phyloP scores from a whole-genome alignment of 768 basidiomycete genomes.

The Amanita jacksonii region DNA sequence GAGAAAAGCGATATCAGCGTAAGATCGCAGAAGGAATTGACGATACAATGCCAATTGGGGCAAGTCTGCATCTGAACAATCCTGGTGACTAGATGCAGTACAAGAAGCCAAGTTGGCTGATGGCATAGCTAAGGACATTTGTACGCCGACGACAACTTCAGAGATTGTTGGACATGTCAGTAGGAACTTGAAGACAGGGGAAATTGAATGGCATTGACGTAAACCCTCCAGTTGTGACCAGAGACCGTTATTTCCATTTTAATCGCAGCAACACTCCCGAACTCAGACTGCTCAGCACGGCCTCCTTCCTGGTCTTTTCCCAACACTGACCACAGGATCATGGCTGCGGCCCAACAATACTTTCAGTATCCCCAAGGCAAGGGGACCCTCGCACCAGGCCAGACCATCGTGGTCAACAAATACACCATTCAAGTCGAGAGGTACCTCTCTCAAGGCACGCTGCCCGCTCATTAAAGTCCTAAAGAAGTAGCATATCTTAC shows the following conservation, averaged over 20 bases:
- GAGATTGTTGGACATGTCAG: too few species aligned
- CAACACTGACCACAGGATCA: constrained; percentile 13
- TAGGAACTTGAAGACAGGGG: too few species aligned
- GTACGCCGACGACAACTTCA: too few species aligned
- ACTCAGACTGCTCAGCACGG: not conserved
- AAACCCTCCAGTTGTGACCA: too few species aligned
- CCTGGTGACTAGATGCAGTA: too few species aligned
- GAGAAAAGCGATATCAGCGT: not conserved
- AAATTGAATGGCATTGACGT: too few species aligned
- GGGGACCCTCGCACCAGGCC: constrained; percentile 71
- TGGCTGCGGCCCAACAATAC: constrained; percentile 44
- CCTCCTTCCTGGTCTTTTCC: not conserved
- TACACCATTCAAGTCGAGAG: constrained; percentile 86
- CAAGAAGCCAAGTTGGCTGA: too few species aligned
- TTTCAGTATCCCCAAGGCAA: constrained; percentile 39
- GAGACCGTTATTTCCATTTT: too few species aligned
- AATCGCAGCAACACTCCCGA: not conserved
- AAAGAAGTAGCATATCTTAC: constrained; percentile 11
- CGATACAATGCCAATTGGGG: too few species aligned
- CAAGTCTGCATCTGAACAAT: too few species aligned
- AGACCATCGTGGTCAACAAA: constrained; percentile 84
- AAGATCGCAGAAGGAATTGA: too few species aligned
- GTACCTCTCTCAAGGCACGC: constrained; percentile 88
- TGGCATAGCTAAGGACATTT: too few species aligned
- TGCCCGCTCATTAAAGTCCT: constrained; percentile 7